These are phyloP conservation scores for Ephemerocybe angulata DNA, from an alignment of 768 basidiomycete species.

Conservation along the genomic window DNA sequence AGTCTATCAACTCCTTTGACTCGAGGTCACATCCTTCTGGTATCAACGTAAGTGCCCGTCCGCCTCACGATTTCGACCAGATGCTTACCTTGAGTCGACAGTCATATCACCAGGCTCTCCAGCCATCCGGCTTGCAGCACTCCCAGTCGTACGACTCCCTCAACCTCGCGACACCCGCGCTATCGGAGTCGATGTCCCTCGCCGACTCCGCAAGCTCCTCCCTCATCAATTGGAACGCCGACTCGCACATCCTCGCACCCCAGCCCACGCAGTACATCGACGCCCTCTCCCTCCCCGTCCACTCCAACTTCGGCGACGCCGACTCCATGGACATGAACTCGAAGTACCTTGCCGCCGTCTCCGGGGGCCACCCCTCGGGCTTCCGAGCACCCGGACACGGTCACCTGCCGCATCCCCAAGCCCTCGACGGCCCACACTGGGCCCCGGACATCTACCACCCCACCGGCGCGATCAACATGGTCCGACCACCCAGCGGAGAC, in stretches of 20 bases:
- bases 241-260: slow-evolving; percentile 18
- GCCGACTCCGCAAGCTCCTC: slow-evolving; percentile 32
- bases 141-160: slow-evolving; percentile 14
- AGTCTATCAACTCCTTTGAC: background rate
- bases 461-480: background rate
- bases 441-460: background rate
- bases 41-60: background rate
- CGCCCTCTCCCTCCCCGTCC: slow-evolving; percentile 16
- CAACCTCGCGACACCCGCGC: slow-evolving; percentile 8
- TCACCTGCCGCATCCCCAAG: background rate
- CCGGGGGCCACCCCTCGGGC: background rate
- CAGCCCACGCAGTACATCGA: slow-evolving; percentile 21
- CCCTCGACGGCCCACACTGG: background rate
- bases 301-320: slow-evolving; percentile 12
- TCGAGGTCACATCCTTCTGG: background rate
- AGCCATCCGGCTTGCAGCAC: slow-evolving; percentile 8
- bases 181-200: slow-evolving; percentile 15
- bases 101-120: slow-evolving; percentile 1
- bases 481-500: too few species aligned
- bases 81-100: background rate
- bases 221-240: slow-evolving; percentile 38
- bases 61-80: background rate
- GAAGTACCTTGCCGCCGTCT: slow-evolving; percentile 1
- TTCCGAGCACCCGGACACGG: background rate
- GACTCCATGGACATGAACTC: background rate